Evolutionary conservation across 768 basidiomycete genomes (phyloP).

Genomic region (Psilocybe tampanensis): DNA sequence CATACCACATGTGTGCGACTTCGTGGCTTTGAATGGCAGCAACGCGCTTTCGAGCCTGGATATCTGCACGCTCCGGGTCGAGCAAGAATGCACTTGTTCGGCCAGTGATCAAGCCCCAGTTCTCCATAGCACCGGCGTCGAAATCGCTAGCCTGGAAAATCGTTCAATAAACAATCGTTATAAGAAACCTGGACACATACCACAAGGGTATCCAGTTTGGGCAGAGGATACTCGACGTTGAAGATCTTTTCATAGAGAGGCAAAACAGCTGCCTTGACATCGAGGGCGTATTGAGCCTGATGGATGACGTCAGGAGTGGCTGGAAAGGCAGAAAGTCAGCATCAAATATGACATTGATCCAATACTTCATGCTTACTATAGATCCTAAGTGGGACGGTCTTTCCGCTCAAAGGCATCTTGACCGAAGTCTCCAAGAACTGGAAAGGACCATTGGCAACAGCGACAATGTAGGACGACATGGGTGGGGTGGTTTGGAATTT

Average conservation of each 20-base stretch:
- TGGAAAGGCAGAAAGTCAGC: slow-evolving; percentile 27
- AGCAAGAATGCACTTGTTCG: slow-evolving; percentile 80
- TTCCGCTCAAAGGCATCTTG: slow-evolving; percentile 77
- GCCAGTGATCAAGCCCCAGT: slow-evolving; percentile 93
- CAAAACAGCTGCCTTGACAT: slow-evolving; percentile 79
- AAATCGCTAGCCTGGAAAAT: slow-evolving; percentile 74
- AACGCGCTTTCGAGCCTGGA: slow-evolving; percentile 78
- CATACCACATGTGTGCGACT: slow-evolving; percentile 78
- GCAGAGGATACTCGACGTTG: slow-evolving; percentile 89
- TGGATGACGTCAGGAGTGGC: slow-evolving; percentile 82
- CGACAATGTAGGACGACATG: slow-evolving; percentile 90
- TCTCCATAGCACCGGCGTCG: slow-evolving; percentile 92
- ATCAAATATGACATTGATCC: background rate
- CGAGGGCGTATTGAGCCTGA: slow-evolving; percentile 85
- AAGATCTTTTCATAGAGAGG: slow-evolving; percentile 94
- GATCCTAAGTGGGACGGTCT: slow-evolving; percentile 79
- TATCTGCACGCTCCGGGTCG: slow-evolving; percentile 73
- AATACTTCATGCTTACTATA: slow-evolving; percentile 53
- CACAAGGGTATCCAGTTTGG: slow-evolving; percentile 93
- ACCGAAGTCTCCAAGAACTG: slow-evolving; percentile 74
- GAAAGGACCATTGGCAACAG: slow-evolving; percentile 84
- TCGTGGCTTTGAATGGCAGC: slow-evolving; percentile 84
- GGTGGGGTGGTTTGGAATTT: slow-evolving; percentile 80
- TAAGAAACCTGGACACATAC: slow-evolving; percentile 37
- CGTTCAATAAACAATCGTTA: background rate